These are phyloP conservation scores for Ziziphus jujuba DNA, from an alignment of 306 rosid species.

Conservation along the genomic window DNA sequence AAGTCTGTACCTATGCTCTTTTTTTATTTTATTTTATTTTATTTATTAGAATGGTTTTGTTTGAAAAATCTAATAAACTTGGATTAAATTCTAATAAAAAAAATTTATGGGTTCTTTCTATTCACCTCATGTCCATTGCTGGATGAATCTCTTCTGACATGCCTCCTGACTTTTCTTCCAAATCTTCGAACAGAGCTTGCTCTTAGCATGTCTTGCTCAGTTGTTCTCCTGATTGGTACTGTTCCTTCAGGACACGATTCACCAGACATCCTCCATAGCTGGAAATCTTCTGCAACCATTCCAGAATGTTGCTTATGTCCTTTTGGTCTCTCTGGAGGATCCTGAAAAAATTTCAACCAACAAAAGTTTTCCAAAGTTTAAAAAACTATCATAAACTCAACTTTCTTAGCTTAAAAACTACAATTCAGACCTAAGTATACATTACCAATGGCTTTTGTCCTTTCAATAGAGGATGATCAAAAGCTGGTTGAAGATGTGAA, in stretches of 20 bases:
- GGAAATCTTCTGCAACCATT: conserved; percentile 44
- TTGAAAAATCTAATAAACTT: no score
- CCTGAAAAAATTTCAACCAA: conserved; percentile 48
- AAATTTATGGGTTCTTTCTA: no score
- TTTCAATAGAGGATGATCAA: conserved; percentile 78
- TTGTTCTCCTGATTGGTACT: conserved; percentile 90
- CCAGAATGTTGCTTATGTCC: conserved; percentile 32
- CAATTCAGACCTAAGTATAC: neutral
- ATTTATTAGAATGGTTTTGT: no score
- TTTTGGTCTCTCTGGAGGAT: conserved; percentile 81
- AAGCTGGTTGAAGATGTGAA: conserved; percentile 88
- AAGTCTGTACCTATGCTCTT: neutral
- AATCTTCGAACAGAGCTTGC: conserved; percentile 69
- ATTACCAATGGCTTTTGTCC: conserved; percentile 78
- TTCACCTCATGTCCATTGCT: conserved; percentile 96
- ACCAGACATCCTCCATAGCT: conserved; percentile 71
- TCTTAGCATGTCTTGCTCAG: conserved; percentile 70
- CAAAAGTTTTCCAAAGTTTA: neutral
- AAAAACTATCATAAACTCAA: neutral
- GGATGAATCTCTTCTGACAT: conserved; percentile 75
- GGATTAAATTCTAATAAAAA: no score
- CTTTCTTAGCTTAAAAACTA: neutral
- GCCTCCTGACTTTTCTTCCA: conserved; percentile 70
- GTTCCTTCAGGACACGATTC: conserved; percentile 86
- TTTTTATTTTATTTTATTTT: no score